Base-by-base conservation (phyloP, 1,284 basidiomycete species). In the Ustilago hordei region DNA sequence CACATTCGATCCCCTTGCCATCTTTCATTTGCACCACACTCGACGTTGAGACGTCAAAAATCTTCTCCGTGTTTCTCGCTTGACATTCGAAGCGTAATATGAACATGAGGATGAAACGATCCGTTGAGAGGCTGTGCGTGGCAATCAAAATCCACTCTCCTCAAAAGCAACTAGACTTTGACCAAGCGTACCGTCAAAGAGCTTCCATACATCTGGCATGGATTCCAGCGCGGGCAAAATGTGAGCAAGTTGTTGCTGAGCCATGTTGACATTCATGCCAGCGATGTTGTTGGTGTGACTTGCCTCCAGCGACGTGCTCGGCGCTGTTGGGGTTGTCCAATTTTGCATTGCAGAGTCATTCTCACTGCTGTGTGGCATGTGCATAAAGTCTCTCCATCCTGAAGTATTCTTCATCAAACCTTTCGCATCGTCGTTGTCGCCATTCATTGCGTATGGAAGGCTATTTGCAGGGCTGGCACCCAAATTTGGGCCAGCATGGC, bases 171-270 rank as follows among this genome's bases (percentile, higher is more conserved):
- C 69, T n/a, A 76, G 35, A 56, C 64, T 76, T 34, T 77, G 69
- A 3, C 78, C 78, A 19, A 79, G 60, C 32, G 69, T 79, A 35
- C 78, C 78, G 31, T 79, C 78, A 28, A 79, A 79, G 9, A 79
- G 70, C 55, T 74, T 79, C 62, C 74, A 76, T n/a, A 79, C 73
- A 47, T 79, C 78, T 13, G 78, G 78, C 73, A 79, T 76, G 6
- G 69, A 76, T 38, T 79, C 74, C 8, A 79, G 64, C 32, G 75
- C 69, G 2, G 74, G 69, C 1, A 77, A 60, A 32, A 79, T 76
- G 8, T 75, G 72, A 1, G 71, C 65, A 11, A 75, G 64, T 52
- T 79, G 76, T 58, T 77, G 69, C 59, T 73, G 64, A 6, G 74
- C 64, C 63, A 79, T 69, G 55, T 72, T 69, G 47, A 76, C 41